Conservation (phyloP, 495 filamentous ascomycete genomes). For the Daldinia vernicosa region DNA sequence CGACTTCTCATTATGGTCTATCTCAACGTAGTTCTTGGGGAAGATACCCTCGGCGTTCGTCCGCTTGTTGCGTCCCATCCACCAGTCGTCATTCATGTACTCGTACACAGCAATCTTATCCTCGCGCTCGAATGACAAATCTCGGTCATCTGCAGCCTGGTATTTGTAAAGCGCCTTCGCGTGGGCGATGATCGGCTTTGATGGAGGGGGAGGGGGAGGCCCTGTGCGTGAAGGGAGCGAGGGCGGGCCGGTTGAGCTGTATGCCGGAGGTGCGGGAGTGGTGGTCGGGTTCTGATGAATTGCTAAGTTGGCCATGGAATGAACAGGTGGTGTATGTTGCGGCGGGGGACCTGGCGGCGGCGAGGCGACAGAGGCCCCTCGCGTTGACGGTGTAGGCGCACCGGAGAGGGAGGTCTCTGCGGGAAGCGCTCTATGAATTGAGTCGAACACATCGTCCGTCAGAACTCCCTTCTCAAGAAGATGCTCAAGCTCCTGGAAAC, state of each 20-base stretch:
- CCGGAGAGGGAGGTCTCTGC: slow-evolving; percentile 65
- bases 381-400: slow-evolving; percentile 54
- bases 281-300: slow-evolving; percentile 49
- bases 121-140: slow-evolving; percentile 76
- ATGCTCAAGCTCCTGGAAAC: slow-evolving; percentile 84
- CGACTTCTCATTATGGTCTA: slow-evolving; percentile 51
- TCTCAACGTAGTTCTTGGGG: slow-evolving; percentile 84
- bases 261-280: slow-evolving; percentile 55
- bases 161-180: slow-evolving; percentile 89
- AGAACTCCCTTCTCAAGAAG: slow-evolving; percentile 83
- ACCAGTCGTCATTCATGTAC: slow-evolving; percentile 97
- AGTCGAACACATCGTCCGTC: slow-evolving; percentile 71
- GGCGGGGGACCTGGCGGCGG: slow-evolving; percentile 45
- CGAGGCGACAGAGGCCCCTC: slow-evolving; percentile 40
- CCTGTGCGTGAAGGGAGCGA: slow-evolving; percentile 64
- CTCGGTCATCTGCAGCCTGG: slow-evolving; percentile 76
- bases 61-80: slow-evolving; percentile 83
- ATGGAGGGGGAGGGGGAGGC: slow-evolving; percentile 57
- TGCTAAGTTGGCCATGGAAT: slow-evolving; percentile 54
- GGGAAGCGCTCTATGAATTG: slow-evolving; percentile 78
- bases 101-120: slow-evolving; percentile 82
- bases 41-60: slow-evolving; percentile 90
- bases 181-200: slow-evolving; percentile 68
- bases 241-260: slow-evolving; percentile 60
- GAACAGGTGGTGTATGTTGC: slow-evolving; percentile 51